A percentile compares a stretch with the other conserved stretches of the same genome.
Conservation (phyloP, 2,329 filamentous ascomycete species). For the Penicillium sp. region DNA sequence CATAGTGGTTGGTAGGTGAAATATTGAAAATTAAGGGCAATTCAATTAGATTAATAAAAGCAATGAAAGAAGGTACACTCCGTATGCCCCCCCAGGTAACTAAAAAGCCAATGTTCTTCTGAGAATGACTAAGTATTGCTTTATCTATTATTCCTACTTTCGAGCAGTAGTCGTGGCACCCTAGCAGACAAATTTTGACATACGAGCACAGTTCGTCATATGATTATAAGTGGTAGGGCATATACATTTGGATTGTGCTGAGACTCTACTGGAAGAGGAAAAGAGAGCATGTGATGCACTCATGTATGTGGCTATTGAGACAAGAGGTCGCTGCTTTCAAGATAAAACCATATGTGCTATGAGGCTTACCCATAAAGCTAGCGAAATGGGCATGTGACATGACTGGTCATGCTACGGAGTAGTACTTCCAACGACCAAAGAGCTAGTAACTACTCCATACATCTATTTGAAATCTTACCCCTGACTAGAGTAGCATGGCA, state of each 20-base stretch:
- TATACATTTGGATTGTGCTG: neutral
- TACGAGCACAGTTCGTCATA: neutral
- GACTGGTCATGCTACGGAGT: neutral
- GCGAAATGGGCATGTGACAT: neutral
- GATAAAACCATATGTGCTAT: neutral
- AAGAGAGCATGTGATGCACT: neutral
- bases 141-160: neutral
- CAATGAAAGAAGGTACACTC: neutral
- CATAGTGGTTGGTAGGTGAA: neutral
- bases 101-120: neutral
- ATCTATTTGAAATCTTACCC: neutral
- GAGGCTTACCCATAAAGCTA: neutral
- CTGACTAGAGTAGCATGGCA: neutral
- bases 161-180: neutral
- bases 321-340: neutral
- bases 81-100: no score
- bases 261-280: neutral
- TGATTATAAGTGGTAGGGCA: neutral
- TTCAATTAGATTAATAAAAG: neutral
- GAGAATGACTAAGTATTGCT: neutral
- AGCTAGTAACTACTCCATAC: no score
- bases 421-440: neutral
- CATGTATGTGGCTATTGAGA: neutral
- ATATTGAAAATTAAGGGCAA: neutral
- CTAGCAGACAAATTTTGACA: neutral